Evolutionary conservation across 257 asterid genomes (phyloP), one percentile per base, ranked within the genome.

Genomic region (Solanum microdontum): DNA sequence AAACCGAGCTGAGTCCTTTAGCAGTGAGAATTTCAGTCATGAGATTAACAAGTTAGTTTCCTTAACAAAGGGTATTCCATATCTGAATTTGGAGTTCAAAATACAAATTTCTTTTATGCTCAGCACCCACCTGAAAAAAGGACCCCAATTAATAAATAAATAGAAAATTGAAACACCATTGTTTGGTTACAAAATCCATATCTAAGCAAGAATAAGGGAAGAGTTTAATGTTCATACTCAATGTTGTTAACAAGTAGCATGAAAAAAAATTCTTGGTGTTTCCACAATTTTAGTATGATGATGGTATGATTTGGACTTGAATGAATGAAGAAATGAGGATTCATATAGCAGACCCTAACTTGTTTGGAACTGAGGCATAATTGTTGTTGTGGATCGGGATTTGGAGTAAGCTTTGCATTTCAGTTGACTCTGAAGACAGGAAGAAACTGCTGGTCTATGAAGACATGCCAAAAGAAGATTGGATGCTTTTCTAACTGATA

Each of bases 371-470:
- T 74, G 17, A 34, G 10, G 10, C 9, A 3, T 19, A 34, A 0
- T 17, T 55, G 64, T 73, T 73, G 26, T 74, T 34, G 51, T 74
- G 30, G 30, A 74, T 34, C 1, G 30, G 82, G 51, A 36, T 21
- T 74, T 74, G 30, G 19, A 74, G 48, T 34, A 33, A 73, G 45
- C 8, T 8, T 72, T 72, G 79, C 79, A 72, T 72, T 72, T 3
- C 43, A 32, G 24, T 34, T 72, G 79, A 72, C 40, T 15, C 24
- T 72, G 79, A 72, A 15, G 79, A 72, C 36, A 45, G 87, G 70
- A 92, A 92, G 62, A 90, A n/a, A 91, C 76, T 82, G 88, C 89
- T 89, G 74, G 32, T 89, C 77, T 12, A 45, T 80, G 45, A 69
- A 62, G 24, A 4, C 3, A 15, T 62, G 24, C 55, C 19, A 24